Evolutionary conservation across 768 basidiomycete species (phyloP).

Genomic region (Dacryopinax spathularia): DNA sequence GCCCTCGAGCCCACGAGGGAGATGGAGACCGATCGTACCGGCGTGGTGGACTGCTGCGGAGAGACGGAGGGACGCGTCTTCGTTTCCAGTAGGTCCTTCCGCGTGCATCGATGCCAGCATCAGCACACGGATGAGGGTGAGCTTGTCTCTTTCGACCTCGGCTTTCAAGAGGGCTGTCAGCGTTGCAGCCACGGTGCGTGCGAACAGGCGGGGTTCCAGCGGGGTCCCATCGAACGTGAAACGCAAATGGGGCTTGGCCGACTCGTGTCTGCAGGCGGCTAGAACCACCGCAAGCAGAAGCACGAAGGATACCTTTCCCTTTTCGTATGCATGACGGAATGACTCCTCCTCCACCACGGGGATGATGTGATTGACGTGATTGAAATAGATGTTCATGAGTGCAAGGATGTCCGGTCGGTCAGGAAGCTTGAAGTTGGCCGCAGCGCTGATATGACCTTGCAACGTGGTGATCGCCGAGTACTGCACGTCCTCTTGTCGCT

Average conservation of each 20-base stretch:
- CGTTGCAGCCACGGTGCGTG: not conserved
- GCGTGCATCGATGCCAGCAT: constrained; percentile 3
- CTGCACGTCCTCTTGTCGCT: not conserved
- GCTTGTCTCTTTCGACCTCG: constrained; percentile 2
- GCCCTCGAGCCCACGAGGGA: not conserved
- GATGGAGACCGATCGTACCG: not conserved
- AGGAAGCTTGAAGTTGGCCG: not conserved
- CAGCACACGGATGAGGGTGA: not conserved
- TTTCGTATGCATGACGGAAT: not conserved
- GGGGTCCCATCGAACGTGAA: not conserved
- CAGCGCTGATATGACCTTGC: not conserved
- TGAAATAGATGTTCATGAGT: not conserved
- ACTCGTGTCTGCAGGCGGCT: not conserved
- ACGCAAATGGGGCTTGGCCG: not conserved
- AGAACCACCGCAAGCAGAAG: not conserved
- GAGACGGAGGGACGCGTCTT: not conserved
- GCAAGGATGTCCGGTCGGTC: not conserved
- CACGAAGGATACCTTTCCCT: not conserved
- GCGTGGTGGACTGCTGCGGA: not conserved
- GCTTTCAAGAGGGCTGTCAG: constrained; percentile 2
- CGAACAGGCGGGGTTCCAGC: not conserved
- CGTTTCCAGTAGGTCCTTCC: not conserved
- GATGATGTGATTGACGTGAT: not conserved
- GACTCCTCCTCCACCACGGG: not conserved
- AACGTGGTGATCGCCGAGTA: not conserved